Base-by-base conservation (phyloP, 164 flowering plant species). In the Tetracentron sinense region DNA sequence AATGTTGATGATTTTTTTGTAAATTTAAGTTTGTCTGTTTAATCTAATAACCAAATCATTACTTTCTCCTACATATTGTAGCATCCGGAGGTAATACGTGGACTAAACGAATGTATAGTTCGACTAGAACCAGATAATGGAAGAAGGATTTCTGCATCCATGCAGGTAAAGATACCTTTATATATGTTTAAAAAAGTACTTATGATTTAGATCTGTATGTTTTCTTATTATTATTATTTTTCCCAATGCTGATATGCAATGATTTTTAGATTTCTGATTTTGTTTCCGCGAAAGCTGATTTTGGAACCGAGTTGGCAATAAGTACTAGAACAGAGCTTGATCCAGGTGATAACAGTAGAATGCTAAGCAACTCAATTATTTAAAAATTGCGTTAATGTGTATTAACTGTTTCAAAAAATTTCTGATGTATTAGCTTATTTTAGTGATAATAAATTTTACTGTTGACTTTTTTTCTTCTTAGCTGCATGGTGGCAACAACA, bases 401-500 rank as follows among this genome's bases (percentile, higher is more conserved):
- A n/a, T n/a, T n/a, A n/a, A n/a, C n/a, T n/a, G n/a, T n/a, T n/a
- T n/a, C n/a, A n/a, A n/a, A n/a, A n/a, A n/a, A n/a, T n/a, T n/a
- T n/a, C n/a, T n/a, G n/a, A n/a, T n/a, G n/a, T n/a, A n/a, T n/a
- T n/a, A n/a, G n/a, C n/a, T n/a, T n/a, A n/a, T n/a, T n/a, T n/a
- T n/a, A n/a, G n/a, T n/a, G n/a, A n/a, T n/a, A n/a, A n/a, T 10
- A 49, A 27, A 27, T 14, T 30, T 67, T 35, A n/a, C 47, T 57
- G 42, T 22, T 66, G 21, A 33, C 46, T 48, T 28, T 16, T 56
- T 58, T 42, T 47, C 44, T 63, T 55, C 35, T 38, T 69, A 92
- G 97, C 96, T 74, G 84, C 89, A 44, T 92, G 98, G 98, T 92
- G 98, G 98, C 90, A 89, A 74, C 92, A 89, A 54, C 96, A 92